Evolutionary conservation across 306 rosid species (phyloP).

Genomic region (Malus sieversii): DNA sequence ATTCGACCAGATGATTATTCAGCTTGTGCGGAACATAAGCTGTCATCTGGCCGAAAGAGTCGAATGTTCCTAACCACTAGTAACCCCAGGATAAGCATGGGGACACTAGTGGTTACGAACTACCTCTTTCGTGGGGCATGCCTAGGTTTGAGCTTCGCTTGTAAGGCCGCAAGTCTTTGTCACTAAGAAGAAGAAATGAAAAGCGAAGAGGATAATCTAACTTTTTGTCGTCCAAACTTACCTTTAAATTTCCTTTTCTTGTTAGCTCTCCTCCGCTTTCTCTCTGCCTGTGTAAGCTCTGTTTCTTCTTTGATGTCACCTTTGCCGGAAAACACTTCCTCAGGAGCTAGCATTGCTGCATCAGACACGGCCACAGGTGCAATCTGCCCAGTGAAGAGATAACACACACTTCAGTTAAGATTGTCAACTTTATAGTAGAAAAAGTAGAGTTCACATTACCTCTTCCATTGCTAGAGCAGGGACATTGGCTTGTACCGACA

Average conservation of each 20-base stretch:
- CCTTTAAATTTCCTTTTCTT: conserved; percentile 90
- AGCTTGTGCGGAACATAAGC: background rate
- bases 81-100: background rate
- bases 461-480: conserved; percentile 99
- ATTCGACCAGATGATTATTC: background rate
- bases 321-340: conserved; percentile 89
- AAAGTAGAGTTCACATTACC: conserved; percentile 34
- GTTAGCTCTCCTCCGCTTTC: conserved; percentile 83
- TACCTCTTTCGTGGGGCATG: background rate
- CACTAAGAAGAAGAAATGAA: background rate
- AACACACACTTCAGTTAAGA: conserved; percentile 12
- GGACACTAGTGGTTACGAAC: background rate
- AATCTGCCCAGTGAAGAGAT: conserved; percentile 49
- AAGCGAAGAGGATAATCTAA: background rate
- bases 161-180: background rate
- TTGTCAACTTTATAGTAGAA: background rate
- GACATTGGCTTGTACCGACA: conserved; percentile 66
- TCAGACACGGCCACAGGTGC: conserved; percentile 97
- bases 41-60: background rate
- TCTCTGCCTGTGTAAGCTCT: conserved; percentile 82
- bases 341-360: conserved; percentile 97
- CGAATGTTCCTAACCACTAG: background rate
- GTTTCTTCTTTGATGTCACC: conserved; percentile 84
- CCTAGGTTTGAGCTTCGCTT: background rate
- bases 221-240: conserved; percentile 13